phyloP scores from a whole-genome alignment of 108 stramenopile species.

The Aurantiochytrium sp. region DNA sequence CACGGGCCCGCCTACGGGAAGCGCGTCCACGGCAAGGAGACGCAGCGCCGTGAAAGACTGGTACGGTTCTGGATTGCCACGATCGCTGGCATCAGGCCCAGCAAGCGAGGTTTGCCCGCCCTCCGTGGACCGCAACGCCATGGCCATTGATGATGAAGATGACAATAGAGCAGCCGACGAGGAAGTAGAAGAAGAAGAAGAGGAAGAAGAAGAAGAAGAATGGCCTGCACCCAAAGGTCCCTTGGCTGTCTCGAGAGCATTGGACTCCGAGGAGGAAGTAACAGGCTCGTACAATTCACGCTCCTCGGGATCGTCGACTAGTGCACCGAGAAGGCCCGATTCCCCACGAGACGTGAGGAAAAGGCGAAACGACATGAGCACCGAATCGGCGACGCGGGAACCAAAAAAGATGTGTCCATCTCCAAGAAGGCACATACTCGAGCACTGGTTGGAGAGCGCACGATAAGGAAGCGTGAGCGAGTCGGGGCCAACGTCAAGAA shows the following conservation, averaged over 20 bases:
- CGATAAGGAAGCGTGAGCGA: not conserved
- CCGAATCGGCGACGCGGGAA: not conserved
- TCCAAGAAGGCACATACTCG: not conserved
- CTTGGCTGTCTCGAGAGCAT: not conserved
- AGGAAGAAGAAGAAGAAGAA: not conserved
- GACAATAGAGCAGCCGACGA: too few relatives aligned
- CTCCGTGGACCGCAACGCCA: too few relatives aligned
- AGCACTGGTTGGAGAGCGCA: slow-evolving; percentile 1
- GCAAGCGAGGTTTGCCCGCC: too few relatives aligned
- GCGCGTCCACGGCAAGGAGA: not conserved
- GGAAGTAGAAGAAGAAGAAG: not conserved
- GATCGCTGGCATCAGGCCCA: not conserved
- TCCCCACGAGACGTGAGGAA: not conserved
- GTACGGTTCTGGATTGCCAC: not conserved
- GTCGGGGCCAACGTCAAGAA: not conserved
- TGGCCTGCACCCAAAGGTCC: not conserved
- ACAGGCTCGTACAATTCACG: not conserved
- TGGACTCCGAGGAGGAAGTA: not conserved
- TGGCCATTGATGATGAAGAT: too few relatives aligned
- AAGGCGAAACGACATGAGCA: not conserved
- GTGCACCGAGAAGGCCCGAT: not conserved
- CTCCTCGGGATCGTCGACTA: not conserved
- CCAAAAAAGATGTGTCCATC: not conserved
- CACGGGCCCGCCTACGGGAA: not conserved
- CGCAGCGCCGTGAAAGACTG: not conserved